Conservation (phyloP, 164 flowering plant genomes). For the Macadamia integrifolia region DNA sequence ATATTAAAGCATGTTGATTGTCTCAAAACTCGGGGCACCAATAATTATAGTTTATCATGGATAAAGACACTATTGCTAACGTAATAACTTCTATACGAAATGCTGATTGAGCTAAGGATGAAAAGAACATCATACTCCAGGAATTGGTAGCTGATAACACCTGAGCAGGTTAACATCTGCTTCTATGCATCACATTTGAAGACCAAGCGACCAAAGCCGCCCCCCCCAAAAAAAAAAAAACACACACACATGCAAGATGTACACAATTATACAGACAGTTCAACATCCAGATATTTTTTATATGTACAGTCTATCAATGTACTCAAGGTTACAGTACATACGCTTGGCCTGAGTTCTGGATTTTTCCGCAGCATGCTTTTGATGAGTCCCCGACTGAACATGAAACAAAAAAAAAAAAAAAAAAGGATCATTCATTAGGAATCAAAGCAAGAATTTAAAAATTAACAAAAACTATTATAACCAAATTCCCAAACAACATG, state of each 20-base stretch:
- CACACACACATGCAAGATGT: background rate
- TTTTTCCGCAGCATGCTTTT: conserved; percentile 97
- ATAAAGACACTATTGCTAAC: no score
- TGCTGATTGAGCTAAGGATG: background rate
- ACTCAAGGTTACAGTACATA: conserved; percentile 29
- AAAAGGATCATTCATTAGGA: background rate
- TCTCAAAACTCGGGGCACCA: no score
- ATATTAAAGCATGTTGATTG: no score
- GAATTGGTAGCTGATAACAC: background rate
- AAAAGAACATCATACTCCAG: background rate
- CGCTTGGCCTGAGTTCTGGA: conserved; percentile 94
- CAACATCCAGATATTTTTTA: background rate
- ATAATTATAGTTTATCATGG: no score
- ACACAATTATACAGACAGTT: background rate
- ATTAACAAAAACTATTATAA: background rate
- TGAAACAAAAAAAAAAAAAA: conserved; percentile 13
- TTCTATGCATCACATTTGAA: background rate
- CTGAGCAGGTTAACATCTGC: background rate
- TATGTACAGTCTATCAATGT: background rate
- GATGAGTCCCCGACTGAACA: conserved; percentile 79
- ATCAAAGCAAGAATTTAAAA: background rate
- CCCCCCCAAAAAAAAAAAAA: background rate
- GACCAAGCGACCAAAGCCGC: background rate
- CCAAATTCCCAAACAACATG: background rate
- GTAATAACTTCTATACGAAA: no score